These are phyloP conservation scores for Hymenotorrendiella dingleyae DNA, from an alignment of 2,329 filamentous ascomycete genomes.

Conservation along the genomic window DNA sequence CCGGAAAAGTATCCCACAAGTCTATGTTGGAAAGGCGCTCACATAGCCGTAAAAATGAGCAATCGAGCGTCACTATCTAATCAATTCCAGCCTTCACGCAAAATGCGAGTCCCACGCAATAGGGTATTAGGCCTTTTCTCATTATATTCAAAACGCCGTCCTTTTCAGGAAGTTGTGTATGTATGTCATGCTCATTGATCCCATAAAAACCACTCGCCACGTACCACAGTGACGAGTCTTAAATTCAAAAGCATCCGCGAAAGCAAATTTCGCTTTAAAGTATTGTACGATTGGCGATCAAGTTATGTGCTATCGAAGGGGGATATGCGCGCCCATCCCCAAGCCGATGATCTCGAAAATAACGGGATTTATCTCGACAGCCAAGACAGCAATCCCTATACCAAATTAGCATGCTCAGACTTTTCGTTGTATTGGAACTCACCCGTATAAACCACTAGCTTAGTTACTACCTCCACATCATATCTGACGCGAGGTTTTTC, in stretches of 20 bases:
- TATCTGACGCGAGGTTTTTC: slow-evolving; percentile 87
- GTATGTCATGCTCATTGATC: too few relatives aligned
- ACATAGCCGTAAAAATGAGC: too few relatives aligned
- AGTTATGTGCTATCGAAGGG: slow-evolving; percentile 6
- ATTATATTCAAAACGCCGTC: too few relatives aligned
- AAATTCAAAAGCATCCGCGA: neutral
- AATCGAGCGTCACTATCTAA: too few relatives aligned
- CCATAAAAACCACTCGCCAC: too few relatives aligned
- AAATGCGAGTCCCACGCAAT: too few relatives aligned
- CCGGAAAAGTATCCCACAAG: too few relatives aligned
- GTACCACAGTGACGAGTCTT: too few relatives aligned
- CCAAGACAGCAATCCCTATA: slow-evolving; percentile 75
- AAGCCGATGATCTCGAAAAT: slow-evolving; percentile 38
- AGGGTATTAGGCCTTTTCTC: too few relatives aligned
- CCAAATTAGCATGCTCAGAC: slow-evolving; percentile 1
- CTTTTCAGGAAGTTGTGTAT: too few relatives aligned
- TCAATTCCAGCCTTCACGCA: too few relatives aligned
- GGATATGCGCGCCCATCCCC: slow-evolving; percentile 28
- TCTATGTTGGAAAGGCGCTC: too few relatives aligned
- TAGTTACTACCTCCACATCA: slow-evolving; percentile 98
- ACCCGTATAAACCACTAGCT: slow-evolving; percentile 92
- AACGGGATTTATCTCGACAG: slow-evolving; percentile 43
- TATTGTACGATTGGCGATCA: neutral
- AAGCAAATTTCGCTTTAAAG: neutral
- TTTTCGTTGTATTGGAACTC: slow-evolving; percentile 31